A percentile compares a stretch with the other conserved stretches of the same genome.
Conservation (phyloP, 2,329 filamentous ascomycete species). For the Hymenoscyphus occultus region DNA sequence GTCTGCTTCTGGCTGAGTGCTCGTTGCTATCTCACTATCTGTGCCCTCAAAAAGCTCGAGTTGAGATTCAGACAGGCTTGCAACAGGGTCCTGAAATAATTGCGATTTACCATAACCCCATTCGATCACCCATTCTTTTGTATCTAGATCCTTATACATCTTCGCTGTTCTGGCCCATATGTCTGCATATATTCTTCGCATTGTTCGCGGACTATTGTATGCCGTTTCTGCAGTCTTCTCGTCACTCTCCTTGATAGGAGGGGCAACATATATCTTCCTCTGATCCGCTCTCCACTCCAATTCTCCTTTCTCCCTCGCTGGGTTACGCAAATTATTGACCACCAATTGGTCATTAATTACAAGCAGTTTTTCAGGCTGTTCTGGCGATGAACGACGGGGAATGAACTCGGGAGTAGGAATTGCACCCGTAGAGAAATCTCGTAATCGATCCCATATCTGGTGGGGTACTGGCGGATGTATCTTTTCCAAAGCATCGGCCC, state of each 20-base stretch:
- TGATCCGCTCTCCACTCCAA: slow-evolving; percentile 14
- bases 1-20: neutral
- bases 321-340: slow-evolving; percentile 6
- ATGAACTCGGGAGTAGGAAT: slow-evolving; percentile 18
- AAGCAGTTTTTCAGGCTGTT: neutral
- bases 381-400: slow-evolving; percentile 24
- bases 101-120: slow-evolving; percentile 44
- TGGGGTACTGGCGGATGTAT: slow-evolving; percentile 53
- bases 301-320: slow-evolving; percentile 7
- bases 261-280: neutral
- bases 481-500: slow-evolving; percentile 44
- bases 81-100: neutral
- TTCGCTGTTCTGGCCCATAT: slow-evolving; percentile 46
- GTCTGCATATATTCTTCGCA: slow-evolving; percentile 47
- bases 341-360: neutral
- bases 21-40: neutral
- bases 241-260: neutral
- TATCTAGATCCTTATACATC: slow-evolving; percentile 37
- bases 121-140: slow-evolving; percentile 37
- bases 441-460: slow-evolving; percentile 55
- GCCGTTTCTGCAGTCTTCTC: neutral
- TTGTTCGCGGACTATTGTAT: slow-evolving; percentile 35
- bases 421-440: slow-evolving; percentile 42
- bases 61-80: neutral
- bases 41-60: neutral